Evolutionary conservation across 306 rosid genomes (phyloP), one percentile per base, ranked within the genome.

Genomic region (Dalbergia cochinchinensis): DNA sequence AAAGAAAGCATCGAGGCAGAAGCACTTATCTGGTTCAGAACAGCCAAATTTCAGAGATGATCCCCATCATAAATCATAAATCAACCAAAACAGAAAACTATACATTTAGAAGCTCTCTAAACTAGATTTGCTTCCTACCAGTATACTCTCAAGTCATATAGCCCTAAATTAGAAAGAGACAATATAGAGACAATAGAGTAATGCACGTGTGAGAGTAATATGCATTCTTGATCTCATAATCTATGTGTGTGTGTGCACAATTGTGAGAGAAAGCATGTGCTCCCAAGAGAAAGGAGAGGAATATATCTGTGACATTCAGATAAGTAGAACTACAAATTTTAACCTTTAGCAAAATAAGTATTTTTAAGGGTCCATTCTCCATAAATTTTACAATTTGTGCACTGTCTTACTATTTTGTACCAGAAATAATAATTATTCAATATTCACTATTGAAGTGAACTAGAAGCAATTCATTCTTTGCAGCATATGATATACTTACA

Each of bases 1-100:
- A 96, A 93, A 80, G 99, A 96, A 64, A 93, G 97, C 96, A 96
- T 86, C 3, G 97, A 89, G 26, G 88, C 53, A 80, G 91, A 83
- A 83, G 94, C 83, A 20, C 88, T 88, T 77, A 91, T 91, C 99
- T 96, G 91, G 51, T 80, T 73, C 84, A 78, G 73, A 85, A 42
- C 54, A 53, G 59, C 22, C 66, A 69, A 51, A 82, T 62, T 33
- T 85, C 26, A 82, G 83, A 78, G 16, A 71, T 55, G 60, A 48
- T 82, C 20, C 51, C 78, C 35, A 65, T 57, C 12, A 64, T 22
- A 53, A 57, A 62, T 47, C 14, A 60, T 60, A 70, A 68, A 71
- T 44, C 68, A 78, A 62, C 39, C 67, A 42, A 57, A 72, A 47
- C 10, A 11, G 50, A 31, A 69, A 65, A 12, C 13, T 35, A 65